Conservation (phyloP, 2,329 filamentous ascomycete genomes). For the Alternaria sp. region DNA sequence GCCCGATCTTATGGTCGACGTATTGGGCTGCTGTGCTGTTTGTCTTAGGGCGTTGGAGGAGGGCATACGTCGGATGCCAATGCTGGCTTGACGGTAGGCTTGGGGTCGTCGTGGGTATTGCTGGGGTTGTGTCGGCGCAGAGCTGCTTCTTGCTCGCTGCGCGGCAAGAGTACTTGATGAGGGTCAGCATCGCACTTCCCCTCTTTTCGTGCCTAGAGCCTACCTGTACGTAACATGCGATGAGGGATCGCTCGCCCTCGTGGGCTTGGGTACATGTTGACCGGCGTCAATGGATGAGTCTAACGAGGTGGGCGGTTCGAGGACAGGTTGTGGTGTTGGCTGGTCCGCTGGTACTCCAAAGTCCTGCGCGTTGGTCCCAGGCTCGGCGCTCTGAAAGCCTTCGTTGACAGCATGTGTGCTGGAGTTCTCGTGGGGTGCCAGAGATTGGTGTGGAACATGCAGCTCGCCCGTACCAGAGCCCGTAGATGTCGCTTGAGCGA, state of each 20-base stretch:
- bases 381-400: constrained; percentile 38
- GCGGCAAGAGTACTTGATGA: constrained; percentile 24
- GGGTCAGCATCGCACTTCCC: constrained; percentile 29
- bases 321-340: constrained; percentile 30
- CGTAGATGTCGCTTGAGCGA: constrained; percentile 40
- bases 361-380: constrained; percentile 46
- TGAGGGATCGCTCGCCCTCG: constrained; percentile 31
- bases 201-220: constrained; percentile 3
- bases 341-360: constrained; percentile 38
- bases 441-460: constrained; percentile 40
- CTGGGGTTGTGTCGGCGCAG: constrained; percentile 35
- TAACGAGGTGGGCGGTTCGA: constrained; percentile 47
- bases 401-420: constrained; percentile 47
- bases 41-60: constrained; percentile 38
- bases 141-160: constrained; percentile 39
- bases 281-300: constrained; percentile 50
- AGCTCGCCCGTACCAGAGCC: constrained; percentile 40
- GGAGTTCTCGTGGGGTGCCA: constrained; percentile 44
- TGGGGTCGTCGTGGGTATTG: constrained; percentile 39
- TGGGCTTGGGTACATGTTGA: constrained; percentile 40
- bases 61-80: constrained; percentile 49
- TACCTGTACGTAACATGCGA: constrained; percentile 35
- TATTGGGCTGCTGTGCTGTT: constrained; percentile 30
- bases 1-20: constrained; percentile 34
- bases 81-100: constrained; percentile 46